Conservation (phyloP, 2,329 filamentous ascomycete species). For the Cladosporium sp. region DNA sequence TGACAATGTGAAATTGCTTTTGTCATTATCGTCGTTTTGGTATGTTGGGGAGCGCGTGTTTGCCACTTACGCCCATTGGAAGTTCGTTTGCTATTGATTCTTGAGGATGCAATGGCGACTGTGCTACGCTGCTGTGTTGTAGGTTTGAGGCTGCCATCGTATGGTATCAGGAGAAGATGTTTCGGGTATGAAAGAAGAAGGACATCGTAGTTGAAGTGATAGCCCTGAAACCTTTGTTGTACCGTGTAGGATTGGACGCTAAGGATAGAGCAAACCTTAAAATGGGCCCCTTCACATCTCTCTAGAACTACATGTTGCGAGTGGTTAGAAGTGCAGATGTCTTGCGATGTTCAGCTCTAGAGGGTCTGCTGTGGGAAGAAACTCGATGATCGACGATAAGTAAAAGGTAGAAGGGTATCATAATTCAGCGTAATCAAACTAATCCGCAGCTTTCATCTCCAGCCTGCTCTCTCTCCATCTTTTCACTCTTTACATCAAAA, state of each 20-base stretch:
- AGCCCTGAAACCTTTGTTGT: not conserved
- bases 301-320: not conserved
- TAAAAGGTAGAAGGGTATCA: slow-evolving; percentile 8
- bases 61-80: too few species aligned
- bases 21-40: not conserved
- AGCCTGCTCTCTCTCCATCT: not conserved
- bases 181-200: not conserved
- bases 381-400: not conserved
- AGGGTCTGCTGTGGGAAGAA: too few species aligned
- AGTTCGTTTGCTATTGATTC: not conserved
- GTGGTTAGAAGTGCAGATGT: not conserved
- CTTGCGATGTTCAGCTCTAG: not conserved
- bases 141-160: not conserved
- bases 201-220: not conserved
- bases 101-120: not conserved
- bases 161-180: not conserved
- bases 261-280: not conserved
- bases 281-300: not conserved
- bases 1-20: too few species aligned
- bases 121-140: not conserved
- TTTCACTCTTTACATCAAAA: not conserved
- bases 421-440: slow-evolving; percentile 14
- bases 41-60: not conserved
- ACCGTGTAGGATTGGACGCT: not conserved
- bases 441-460: not conserved